These are phyloP conservation scores for Pythium sukuiense DNA, from an alignment of 352 stramenopile species.

Conservation along the genomic window DNA sequence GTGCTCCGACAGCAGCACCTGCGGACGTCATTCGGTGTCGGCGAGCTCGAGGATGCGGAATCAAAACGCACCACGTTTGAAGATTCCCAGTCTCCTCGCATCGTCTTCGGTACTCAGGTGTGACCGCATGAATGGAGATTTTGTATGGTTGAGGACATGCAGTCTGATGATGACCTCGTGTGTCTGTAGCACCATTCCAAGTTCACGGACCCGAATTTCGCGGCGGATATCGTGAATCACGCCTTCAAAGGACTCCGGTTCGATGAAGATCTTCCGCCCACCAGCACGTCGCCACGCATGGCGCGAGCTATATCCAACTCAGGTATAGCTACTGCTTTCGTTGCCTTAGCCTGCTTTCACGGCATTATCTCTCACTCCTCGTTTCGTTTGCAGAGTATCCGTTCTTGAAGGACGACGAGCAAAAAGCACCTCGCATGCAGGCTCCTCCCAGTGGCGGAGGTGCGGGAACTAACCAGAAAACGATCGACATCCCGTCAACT, in stretches of 20 bases:
- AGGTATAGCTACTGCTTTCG: conserved; percentile 26
- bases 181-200: conserved; percentile 24
- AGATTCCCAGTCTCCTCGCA: conserved; percentile 43
- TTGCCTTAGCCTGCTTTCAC: neutral
- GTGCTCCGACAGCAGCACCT: conserved; percentile 35
- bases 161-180: neutral
- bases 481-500: neutral
- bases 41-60: conserved; percentile 36
- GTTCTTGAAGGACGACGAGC: conserved; percentile 66
- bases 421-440: conserved; percentile 13
- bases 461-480: neutral
- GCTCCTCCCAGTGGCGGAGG: neutral
- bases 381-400: conserved; percentile 43
- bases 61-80: conserved; percentile 30
- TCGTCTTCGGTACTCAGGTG: conserved; percentile 42
- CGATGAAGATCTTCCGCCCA: conserved; percentile 33
- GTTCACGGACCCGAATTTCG: conserved; percentile 43
- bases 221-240: conserved; percentile 57
- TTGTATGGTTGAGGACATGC: neutral
- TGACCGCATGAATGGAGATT: neutral
- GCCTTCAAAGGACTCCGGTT: conserved; percentile 65
- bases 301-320: conserved; percentile 66
- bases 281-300: conserved; percentile 47
- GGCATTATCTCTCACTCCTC: neutral
- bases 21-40: conserved; percentile 36